Evolutionary conservation across 2,329 filamentous ascomycete genomes (phyloP), one percentile per base, ranked within the genome.

Genomic region (Phialophora macrospora): DNA sequence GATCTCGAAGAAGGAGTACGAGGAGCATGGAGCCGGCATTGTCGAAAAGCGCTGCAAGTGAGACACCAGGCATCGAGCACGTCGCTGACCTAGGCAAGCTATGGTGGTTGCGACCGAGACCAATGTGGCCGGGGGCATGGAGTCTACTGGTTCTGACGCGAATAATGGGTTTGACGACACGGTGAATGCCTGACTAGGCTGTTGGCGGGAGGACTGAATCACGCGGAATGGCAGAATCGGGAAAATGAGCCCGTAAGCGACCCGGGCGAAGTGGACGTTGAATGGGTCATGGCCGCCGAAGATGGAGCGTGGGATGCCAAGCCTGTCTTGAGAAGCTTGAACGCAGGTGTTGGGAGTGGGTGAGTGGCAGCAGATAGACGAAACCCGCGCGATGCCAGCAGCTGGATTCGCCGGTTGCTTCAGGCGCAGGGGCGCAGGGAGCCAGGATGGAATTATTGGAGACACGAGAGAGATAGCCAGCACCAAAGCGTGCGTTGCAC

Each of bases 21-120:
- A 97, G 70, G 96, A 99, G 83, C 93, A 97, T 77, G 95, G 95
- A 1, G 83, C 88, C 5, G 87, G 87, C 70, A 93, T 98, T 73
- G 91, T 98, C 52, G 94, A 98, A 84, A 97, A 97, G 86, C 85
- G 94, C 74, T 98, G 94, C 85, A 96, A 97, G 82, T 98, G 75
- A 80, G 34, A 34, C 34, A 12, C n/a, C 24, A 30, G 58, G 20
- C n/a, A 5, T 14, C 20, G 24, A 51, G 32, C 58, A 54, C 20
- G 48, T 48, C 24, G 52, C 52, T 55, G 17, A 6, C 52, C 52
- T 4, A 55, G 28, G 28, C 14, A 30, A 30, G n/a, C 17, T 55
- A 20, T 32, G n/a, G 24, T 54, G 28, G n/a, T 20, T 46, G 20
- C 14, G 17, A 24, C 26, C 44, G 22, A 59, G 38, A 14, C 38